Base-by-base conservation (phyloP, 2,329 filamentous ascomycete genomes). In the Monilinia fructigena region DNA sequence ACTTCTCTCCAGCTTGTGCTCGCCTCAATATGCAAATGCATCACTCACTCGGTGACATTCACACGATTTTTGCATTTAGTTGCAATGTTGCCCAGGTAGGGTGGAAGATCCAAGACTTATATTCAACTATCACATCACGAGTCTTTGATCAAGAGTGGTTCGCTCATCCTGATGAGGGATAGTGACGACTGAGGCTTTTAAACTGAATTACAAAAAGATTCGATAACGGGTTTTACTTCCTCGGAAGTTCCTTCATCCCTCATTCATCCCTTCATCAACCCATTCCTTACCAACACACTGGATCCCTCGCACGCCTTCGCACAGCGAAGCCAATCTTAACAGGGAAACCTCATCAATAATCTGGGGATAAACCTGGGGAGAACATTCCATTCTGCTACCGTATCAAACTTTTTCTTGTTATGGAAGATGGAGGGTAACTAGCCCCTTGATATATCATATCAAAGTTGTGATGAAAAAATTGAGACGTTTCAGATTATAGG, bases 361-460 rank as follows among this genome's bases (percentile, higher is more conserved):
- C 40, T 58, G 55, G 55, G 55, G 55, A 58, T 58, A 31, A 58
- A 47, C 55, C 55, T 58, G 55, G 55, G 31, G 55, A 47, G 40
- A 3, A 35, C 55, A 18, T 42, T 56, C 12, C 23, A 31, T 7
- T 53, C 23, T 28, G 50, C 14, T 18, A 28, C 28, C 2, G 28
- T 14, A 53, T 53, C 23, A 58, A 28, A 42, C 40, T 20, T 45
- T 31, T 28, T 18, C 38, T 20, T 8, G 10, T 47, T 23, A 14
- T 31, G 28, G 6, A 54, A 35, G 20, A 58, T 2, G 8, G 55
- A 58, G 55, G 6, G 16, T 45, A 7, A n/a, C 5, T n/a, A 20
- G n/a, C 45, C 45, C 45, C 16, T 47, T 20, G 20, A 47, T 47
- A 47, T 40, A 35, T 40, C 54, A 40, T 23, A 40, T 28, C 55